Base-by-base conservation (phyloP, 1,139 yeast genomes). In the Nakaseomyces bracarensis region DNA sequence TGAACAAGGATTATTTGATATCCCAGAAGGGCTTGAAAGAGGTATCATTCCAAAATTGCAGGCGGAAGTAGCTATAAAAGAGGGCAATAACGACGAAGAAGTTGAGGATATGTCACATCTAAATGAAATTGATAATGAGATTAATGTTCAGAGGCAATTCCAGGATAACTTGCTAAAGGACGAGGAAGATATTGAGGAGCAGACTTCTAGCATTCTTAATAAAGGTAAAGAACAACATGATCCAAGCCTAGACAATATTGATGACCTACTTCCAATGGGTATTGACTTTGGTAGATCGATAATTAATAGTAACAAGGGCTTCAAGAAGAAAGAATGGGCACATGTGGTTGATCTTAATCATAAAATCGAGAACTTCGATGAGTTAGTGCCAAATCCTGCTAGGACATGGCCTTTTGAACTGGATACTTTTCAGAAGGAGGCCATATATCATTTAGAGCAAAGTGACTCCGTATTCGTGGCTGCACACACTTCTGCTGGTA, bases 391-490 rank as follows among this genome's bases (percentile, higher is more conserved):
- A 1, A 79, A 84, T 47, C 89, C 89, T 70, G 98, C 98, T 1
- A 72, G 95, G 43, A 78, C 75, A 29, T 93, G 91, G 82, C 97
- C 98, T 0, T 91, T 91, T 56, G 89, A 83, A 51, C 71, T 91
- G 45, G 99, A 91, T 67, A 84, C 87, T 25, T 91, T 91, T 66
- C 99, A 91, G 64, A 89, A 93, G 60, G 96, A 93, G 57, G 96
- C 99, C 0, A 86, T 91, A 1, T 91, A 87, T 50, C 96, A 91
- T 66, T 72, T 91, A 50, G 99, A 91, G 58, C 94, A 89, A 60
- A 95, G 95, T 38, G 98, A 91, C 60, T 87, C 97, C 1, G 99
- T 91, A 2, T 85, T 91, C 63, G 97, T 91, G 3, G 96, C 98
- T 5, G 99, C 99, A 0, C 99, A 91, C 61, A 85, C 95, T 0